Evolutionary conservation across 2,329 filamentous ascomycete genomes (phyloP), one percentile per base, ranked within the genome.

Genomic region (Paraphoma chrysanthemicola): DNA sequence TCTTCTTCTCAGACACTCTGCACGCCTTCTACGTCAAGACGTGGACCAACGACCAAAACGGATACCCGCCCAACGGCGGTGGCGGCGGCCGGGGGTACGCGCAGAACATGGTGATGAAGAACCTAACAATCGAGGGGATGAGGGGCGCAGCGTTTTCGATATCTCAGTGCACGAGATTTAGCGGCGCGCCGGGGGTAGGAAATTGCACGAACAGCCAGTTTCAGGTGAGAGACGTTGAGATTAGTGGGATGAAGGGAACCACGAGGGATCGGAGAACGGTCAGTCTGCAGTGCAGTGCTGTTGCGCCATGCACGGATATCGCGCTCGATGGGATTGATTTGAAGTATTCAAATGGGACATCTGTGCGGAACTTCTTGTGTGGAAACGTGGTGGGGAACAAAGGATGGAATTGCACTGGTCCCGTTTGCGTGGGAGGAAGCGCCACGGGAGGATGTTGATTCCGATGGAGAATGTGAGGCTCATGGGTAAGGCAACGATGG

Each of bases 21-120:
- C 80, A 85, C 57, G 81, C 77, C 1, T 78, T 77, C n/a, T 85
- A 85, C 60, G 69, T 87, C 56, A 87, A 88, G 74, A 87, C 84
- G 0, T 88, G 85, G 85, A 84, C 83, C 0, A 83, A 82, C 16
- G 71, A 81, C 9, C 77, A 78, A 36, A 77, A 77, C 29, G 81
- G 83, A 16, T 82, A 80, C 48, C 83, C 83, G 1, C 85, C 84
- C 1, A 87, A 88, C 60, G 85, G 85, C 14, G 85, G 84, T 1
- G 85, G 85, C 10, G 85, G 83, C 14, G 85, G 85, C 3, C 64
- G 81, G 0, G 85, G 85, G 9, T 78, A 72, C 48, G 74, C 73
- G 1, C 64, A 71, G 16, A 76, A 79, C 42, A 69, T 81, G 43
- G 62, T 59, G 11, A 72, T 78, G 53, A 71, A 67, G n/a, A 70